These are phyloP conservation scores for Caryocar brasiliense DNA, from an alignment of 441 rosid genomes.

Conservation along the genomic window DNA sequence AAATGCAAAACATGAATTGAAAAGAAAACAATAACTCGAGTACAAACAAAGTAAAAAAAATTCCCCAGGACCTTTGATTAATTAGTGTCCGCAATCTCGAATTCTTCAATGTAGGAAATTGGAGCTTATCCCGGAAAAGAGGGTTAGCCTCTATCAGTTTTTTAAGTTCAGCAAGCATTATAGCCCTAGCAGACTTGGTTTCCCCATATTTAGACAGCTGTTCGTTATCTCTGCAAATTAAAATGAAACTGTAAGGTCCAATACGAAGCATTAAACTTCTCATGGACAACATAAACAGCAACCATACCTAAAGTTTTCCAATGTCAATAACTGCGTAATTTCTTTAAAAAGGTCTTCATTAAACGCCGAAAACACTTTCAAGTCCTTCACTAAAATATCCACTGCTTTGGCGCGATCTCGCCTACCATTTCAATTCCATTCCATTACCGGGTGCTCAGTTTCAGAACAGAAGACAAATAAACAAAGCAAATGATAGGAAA, in stretches of 20 bases:
- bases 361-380: constrained; percentile 65
- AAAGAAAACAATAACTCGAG: not conserved
- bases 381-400: constrained; percentile 68
- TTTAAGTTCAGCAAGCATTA: constrained; percentile 69
- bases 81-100: constrained; percentile 70
- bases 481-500: no score
- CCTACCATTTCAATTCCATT: constrained; percentile 23
- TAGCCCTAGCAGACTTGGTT: constrained; percentile 65
- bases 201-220: constrained; percentile 75
- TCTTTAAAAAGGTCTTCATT: constrained; percentile 79
- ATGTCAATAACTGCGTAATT: constrained; percentile 62
- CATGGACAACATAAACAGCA: not conserved
- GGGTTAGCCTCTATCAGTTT: constrained; percentile 83
- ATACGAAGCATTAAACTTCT: not conserved
- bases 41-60: constrained; percentile 2
- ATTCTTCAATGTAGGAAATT: constrained; percentile 64
- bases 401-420: constrained; percentile 66
- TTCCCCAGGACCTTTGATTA: constrained; percentile 53
- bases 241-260: constrained; percentile 2
- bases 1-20: not conserved
- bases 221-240: constrained; percentile 54
- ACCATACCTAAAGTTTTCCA: constrained; percentile 65
- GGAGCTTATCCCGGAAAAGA: constrained; percentile 77
- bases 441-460: not conserved
- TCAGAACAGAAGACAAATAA: not conserved